These are phyloP conservation scores for Brassica napus DNA, from an alignment of 345 rosid species.

Conservation along the genomic window DNA sequence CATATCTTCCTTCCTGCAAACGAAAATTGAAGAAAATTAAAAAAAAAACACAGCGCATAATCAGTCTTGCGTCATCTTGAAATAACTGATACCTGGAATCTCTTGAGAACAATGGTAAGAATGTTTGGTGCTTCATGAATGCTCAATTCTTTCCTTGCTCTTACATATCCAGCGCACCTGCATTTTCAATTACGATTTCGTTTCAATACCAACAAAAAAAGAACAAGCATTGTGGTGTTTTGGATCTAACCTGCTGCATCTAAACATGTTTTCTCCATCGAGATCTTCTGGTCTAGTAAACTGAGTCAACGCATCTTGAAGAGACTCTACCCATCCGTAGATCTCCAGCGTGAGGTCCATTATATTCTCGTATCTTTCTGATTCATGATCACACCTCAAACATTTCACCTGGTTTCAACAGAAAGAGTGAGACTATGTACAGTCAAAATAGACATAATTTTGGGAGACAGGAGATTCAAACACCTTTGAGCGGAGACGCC, in stretches of 20 bases:
- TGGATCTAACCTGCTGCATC: conserved; percentile 70
- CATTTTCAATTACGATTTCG: conserved; percentile 7
- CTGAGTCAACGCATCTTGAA: conserved; percentile 80
- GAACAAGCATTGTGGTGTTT: neutral
- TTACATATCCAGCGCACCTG: conserved; percentile 77
- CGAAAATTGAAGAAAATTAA: neutral
- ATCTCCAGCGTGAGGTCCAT: conserved; percentile 89
- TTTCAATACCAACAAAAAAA: neutral
- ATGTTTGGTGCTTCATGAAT: conserved; percentile 85
- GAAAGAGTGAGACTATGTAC: conserved; percentile 8
- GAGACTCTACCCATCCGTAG: conserved; percentile 76
- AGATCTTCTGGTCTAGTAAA: conserved; percentile 79
- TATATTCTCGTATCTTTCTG: conserved; percentile 78
- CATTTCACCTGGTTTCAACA: conserved; percentile 59
- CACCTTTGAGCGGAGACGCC: conserved; percentile 62
- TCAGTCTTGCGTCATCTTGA: neutral
- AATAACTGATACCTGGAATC: conserved; percentile 64
- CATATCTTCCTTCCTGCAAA: conserved; percentile 73
- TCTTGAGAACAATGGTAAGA: conserved; percentile 82
- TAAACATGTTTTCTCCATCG: conserved; percentile 88
- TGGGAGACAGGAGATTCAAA: neutral
- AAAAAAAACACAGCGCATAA: neutral
- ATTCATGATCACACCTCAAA: conserved; percentile 70
- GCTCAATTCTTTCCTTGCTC: conserved; percentile 75
- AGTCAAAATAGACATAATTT: neutral